Percentiles rank a stretch among this genome's conserved stretches.
Conservation (phyloP, 768 basidiomycete genomes). For the Boletus rubescentipes region DNA sequence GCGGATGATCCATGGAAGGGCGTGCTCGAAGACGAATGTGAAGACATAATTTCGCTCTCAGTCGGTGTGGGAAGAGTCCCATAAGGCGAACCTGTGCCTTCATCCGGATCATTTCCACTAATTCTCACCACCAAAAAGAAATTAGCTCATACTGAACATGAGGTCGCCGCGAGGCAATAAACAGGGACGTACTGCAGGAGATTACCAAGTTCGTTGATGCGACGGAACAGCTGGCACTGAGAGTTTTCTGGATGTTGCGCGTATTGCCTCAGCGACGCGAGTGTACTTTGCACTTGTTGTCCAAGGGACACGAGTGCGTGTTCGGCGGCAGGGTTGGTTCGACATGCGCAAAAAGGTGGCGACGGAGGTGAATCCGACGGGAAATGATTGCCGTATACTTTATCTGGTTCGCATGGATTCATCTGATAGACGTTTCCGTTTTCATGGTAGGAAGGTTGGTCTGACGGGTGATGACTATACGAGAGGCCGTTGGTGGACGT, state of each 20-base stretch:
- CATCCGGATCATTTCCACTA: constrained; percentile 53
- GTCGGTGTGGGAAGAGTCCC: constrained; percentile 57
- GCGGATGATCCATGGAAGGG: constrained; percentile 43
- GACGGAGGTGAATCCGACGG: constrained; percentile 32
- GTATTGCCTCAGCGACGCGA: constrained; percentile 59
- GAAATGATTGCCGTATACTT: constrained; percentile 34
- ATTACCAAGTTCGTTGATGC: constrained; percentile 59
- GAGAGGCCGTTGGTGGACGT: constrained; percentile 35
- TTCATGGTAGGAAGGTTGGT: constrained; percentile 34
- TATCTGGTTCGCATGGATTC: constrained; percentile 35
- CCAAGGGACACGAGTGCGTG: constrained; percentile 60
- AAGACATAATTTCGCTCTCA: constrained; percentile 57
- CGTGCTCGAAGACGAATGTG: constrained; percentile 44
- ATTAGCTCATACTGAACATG: constrained; percentile 35
- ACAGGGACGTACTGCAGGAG: constrained; percentile 60
- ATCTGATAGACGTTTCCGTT: constrained; percentile 38
- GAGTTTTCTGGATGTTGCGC: constrained; percentile 55
- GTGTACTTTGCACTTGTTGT: constrained; percentile 60
- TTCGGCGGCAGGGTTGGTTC: constrained; percentile 57
- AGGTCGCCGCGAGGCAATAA: constrained; percentile 33
- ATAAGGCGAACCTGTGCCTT: constrained; percentile 48
- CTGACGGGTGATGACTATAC: constrained; percentile 33
- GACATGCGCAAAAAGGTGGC: constrained; percentile 57
- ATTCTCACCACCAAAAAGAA: constrained; percentile 29
- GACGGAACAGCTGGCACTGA: constrained; percentile 54